These are phyloP conservation scores for Irpex sp. DNA, from an alignment of 1,284 basidiomycete genomes.

Conservation along the genomic window DNA sequence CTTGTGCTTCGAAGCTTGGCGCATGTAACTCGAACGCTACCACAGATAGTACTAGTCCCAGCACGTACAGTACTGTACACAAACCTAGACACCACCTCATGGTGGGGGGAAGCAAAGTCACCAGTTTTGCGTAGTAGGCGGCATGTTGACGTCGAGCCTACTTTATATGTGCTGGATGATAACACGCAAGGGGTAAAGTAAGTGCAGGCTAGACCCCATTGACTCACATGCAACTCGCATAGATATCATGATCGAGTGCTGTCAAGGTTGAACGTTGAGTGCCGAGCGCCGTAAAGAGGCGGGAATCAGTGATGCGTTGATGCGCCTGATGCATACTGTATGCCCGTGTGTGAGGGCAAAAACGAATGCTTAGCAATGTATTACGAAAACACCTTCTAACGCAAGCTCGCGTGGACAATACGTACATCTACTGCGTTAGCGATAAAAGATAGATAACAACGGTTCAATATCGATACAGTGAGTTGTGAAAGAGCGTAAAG, in stretches of 20 bases:
- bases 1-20: not conserved
- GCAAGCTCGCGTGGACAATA: not conserved
- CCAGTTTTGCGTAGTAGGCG: too few relatives aligned
- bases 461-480: not conserved
- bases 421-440: not conserved
- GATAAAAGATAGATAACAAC: not conserved
- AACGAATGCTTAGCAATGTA: not conserved
- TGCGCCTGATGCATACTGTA: too few relatives aligned
- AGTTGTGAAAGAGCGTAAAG: not conserved
- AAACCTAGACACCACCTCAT: too few relatives aligned
- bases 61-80: too few relatives aligned
- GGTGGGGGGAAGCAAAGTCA: too few relatives aligned
- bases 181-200: too few relatives aligned
- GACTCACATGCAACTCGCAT: not conserved
- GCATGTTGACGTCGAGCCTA: too few relatives aligned
- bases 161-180: too few relatives aligned
- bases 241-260: too few relatives aligned
- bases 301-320: not conserved
- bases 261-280: not conserved
- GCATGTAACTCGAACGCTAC: not conserved
- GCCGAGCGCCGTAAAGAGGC: not conserved
- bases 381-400: not conserved
- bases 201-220: not conserved
- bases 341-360: not conserved
- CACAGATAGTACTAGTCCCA: too few relatives aligned